Base-by-base conservation (phyloP, 768 basidiomycete genomes). In the Mycena galopus region DNA sequence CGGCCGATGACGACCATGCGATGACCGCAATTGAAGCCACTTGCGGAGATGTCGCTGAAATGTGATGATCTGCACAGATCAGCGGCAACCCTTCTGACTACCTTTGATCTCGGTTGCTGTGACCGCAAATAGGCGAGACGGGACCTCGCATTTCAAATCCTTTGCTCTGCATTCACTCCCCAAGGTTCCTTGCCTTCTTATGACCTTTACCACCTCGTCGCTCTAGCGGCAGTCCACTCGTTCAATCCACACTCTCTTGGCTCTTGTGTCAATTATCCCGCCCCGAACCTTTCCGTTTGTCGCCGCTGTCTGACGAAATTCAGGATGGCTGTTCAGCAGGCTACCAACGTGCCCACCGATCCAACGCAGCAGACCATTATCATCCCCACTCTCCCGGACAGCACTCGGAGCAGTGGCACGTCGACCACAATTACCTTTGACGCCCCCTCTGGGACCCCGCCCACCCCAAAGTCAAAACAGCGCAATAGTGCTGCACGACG, bases 401-500 rank as follows among this genome's bases (percentile, higher is more conserved):
- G 14, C 4, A 27, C 3, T 29, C 7, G 16, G 6, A 39, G 37
- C 25, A 60, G n/a, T n/a, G n/a, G 37, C 39, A 39, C 59, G 59
- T 39, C 59, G 4, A 59, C 37, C 25, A 44, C n/a, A n/a, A n/a
- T 17, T 21, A 47, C 4, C 29, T 47, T 62, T 8, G 60, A 47
- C 19, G 30, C 60, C 10, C 3, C 42, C 21, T 47, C 60, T 6
- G 60, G 60, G 17, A 29, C 42, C 39, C 30, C 44, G 44, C 42
- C 33, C 29, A 57, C 66, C 27, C 33, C 27, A 32, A 70, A 70
- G 17, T 42, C 69, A 9, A 64, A 39, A 29, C 62, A 12, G 11
- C 72, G 67, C 67, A 94, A 92, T 81, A 94, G 91, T 70, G 93
- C 93, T 44, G 94, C 94, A 79, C 92, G 93, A 80, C 85, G 94